Conservation (phyloP, 352 stramenopile species). For the Phytophthora tubulina region DNA sequence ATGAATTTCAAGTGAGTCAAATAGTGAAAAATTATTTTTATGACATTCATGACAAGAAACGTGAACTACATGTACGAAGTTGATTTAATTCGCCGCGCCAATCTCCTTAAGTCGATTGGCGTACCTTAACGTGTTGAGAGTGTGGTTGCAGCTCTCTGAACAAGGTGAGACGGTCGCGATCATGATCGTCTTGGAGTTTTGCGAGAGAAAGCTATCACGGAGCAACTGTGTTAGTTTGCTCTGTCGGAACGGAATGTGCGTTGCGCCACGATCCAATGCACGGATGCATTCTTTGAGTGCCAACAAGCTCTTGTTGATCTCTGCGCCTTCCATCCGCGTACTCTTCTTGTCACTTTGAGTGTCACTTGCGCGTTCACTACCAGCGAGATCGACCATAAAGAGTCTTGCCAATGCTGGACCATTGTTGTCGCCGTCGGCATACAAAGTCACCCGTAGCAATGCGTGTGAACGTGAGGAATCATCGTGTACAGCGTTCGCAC, state of each 20-base stretch:
- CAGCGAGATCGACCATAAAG: conserved; percentile 94
- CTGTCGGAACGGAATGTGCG: conserved; percentile 94
- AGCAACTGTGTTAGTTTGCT: conserved; percentile 97
- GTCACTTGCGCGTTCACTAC: conserved; percentile 94
- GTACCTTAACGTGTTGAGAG: conserved; percentile 97
- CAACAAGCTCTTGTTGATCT: conserved; percentile 98
- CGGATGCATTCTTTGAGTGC: conserved; percentile 98
- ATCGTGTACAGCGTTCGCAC: conserved; percentile 96
- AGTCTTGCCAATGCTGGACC: conserved; percentile 50
- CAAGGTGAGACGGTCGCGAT: conserved; percentile 94
- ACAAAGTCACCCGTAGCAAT: conserved; percentile 90
- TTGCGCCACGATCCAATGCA: conserved; percentile 89
- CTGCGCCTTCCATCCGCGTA: conserved; percentile 95
- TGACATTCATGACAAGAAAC: conserved; percentile 10
- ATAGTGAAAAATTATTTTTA: not conserved
- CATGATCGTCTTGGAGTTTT: conserved; percentile 95
- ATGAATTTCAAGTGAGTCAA: no score
- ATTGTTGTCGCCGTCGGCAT: conserved; percentile 31
- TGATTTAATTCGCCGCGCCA: conserved; percentile 30
- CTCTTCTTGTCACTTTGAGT: conserved; percentile 91
- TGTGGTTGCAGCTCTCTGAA: conserved; percentile 95
- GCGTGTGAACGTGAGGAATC: conserved; percentile 93
- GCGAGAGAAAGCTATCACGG: conserved; percentile 91
- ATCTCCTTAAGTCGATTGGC: conserved; percentile 96
- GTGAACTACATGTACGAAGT: not conserved